Percentiles rank a stretch among this genome's conserved stretches.
Conservation (phyloP, 1,284 basidiomycete genomes). For the Cutaneotrichosporon cyanovorans region DNA sequence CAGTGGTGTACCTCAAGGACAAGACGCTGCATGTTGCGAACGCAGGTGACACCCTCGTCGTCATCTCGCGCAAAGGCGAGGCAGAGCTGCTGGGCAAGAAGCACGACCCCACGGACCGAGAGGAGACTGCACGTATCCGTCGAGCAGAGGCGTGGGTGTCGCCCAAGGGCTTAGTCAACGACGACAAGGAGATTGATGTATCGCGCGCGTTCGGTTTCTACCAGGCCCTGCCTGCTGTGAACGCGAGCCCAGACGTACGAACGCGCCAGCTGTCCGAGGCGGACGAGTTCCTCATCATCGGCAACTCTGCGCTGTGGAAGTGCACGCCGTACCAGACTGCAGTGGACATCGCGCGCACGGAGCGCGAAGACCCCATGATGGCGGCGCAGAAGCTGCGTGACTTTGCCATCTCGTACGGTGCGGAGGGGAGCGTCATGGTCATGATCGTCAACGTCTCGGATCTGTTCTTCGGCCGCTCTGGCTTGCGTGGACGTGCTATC, state of each 20-base stretch:
- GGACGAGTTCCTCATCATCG: conserved; percentile 96
- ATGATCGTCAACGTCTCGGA: conserved; percentile 89
- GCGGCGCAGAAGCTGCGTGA: conserved; percentile 92
- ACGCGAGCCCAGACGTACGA: conserved; percentile 74
- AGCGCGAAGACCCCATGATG: conserved; percentile 83
- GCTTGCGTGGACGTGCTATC: not conserved
- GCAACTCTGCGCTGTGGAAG: conserved; percentile 89
- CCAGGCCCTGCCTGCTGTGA: conserved; percentile 83
- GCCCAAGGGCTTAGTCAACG: conserved; percentile 86
- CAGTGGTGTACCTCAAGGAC: conserved; percentile 76
- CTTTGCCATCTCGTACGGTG: conserved; percentile 94
- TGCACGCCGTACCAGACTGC: conserved; percentile 92
- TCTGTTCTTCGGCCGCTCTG: conserved; percentile 54
- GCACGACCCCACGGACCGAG: conserved; percentile 84
- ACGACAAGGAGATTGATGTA: conserved; percentile 68
- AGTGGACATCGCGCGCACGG: conserved; percentile 87
- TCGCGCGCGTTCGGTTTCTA: conserved; percentile 93
- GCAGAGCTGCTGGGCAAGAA: conserved; percentile 69
- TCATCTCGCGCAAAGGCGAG: conserved; percentile 72
- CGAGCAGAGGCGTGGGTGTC: conserved; percentile 93
- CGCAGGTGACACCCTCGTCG: conserved; percentile 79
- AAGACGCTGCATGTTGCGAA: conserved; percentile 85
- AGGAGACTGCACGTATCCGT: conserved; percentile 79
- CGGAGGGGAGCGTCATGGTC: conserved; percentile 90
- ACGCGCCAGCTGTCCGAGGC: conserved; percentile 66